phyloP scores from a whole-genome alignment of 257 asterid species.

The Oldenlandia corymbosa region DNA sequence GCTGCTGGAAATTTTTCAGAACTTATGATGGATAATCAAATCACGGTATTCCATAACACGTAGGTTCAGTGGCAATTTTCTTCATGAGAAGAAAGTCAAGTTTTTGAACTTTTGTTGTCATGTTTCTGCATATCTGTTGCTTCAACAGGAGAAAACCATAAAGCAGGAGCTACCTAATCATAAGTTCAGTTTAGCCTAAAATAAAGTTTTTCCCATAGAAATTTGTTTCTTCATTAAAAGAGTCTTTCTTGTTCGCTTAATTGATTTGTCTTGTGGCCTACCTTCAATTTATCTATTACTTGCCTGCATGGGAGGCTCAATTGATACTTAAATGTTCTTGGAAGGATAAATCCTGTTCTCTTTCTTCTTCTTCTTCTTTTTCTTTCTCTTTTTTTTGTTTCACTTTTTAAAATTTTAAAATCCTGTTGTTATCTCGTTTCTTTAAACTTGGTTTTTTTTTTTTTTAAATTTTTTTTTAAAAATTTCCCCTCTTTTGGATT shows the following conservation, averaged over 20 bases:
- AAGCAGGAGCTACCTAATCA: background rate
- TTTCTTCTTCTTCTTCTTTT: too few species aligned
- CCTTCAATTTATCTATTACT: background rate
- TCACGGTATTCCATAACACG: too few species aligned
- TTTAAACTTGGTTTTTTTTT: background rate
- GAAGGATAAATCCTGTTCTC: background rate
- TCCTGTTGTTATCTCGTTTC: background rate
- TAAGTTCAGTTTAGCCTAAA: background rate
- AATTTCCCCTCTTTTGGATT: background rate
- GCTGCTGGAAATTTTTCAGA: background rate
- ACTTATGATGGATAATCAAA: background rate
- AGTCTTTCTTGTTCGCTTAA: background rate
- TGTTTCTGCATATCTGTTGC: background rate
- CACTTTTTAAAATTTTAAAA: too few species aligned
- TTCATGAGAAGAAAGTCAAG: background rate
- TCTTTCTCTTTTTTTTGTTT: too few species aligned
- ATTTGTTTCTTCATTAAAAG: background rate
- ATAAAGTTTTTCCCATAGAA: background rate
- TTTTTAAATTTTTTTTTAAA: background rate
- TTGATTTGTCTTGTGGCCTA: background rate
- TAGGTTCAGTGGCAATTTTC: background rate
- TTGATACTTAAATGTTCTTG: background rate
- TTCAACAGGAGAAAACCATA: too few species aligned
- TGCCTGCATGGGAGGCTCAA: background rate
- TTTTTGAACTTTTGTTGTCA: background rate